Base-by-base conservation (phyloP, 140 eudicot genomes). In the Bidens hawaiensis region DNA sequence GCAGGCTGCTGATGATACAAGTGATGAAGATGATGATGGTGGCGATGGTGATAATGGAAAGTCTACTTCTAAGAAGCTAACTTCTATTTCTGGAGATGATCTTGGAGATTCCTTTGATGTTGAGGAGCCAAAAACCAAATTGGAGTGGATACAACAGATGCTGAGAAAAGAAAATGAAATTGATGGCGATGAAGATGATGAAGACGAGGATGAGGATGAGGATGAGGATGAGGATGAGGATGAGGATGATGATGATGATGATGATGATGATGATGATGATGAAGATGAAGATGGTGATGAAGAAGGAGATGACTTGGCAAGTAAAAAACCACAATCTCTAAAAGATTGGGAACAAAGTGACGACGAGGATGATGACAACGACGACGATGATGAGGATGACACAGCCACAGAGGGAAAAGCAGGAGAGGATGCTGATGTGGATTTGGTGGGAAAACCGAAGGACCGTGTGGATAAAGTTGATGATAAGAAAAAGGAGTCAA, bases 341-440 rank as follows among this genome's bases (percentile, higher is more conserved):
- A 85, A 83, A 76, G 95, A 89, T 62, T 89, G 97, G 97, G 97
- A 89, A 74, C 97, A 89, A 67, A 82, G 88, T 71, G 88, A 82
- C 21, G 55, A 21, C 14, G 28, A 48, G 0, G 54, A 19, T 50
- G 94, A 81, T 38, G 94, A 86, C 18, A 69, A 69, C 42, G 36
- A 61, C 30, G 83, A 64, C 0, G 93, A 81, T 34, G 88, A 83
- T 14, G 71, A 71, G 14, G 49, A 69, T 49, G 88, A 62, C 12
- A 22, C 67, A 7, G 81, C 82, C 59, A 60, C 46, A 33, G 82
- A 80, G 41, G 85, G 68, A 5, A 71, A 52, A 17, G 73, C 16
- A 14, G 84, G 71, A 25, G 84, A 77, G 67, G 76, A 74, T 49
- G 77, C 38, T 54, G 73, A 48, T 40, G 65, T 8, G 30, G 65